These are phyloP conservation scores for Fragilaria crotonensis DNA, from an alignment of 108 stramenopile species.

Conservation along the genomic window DNA sequence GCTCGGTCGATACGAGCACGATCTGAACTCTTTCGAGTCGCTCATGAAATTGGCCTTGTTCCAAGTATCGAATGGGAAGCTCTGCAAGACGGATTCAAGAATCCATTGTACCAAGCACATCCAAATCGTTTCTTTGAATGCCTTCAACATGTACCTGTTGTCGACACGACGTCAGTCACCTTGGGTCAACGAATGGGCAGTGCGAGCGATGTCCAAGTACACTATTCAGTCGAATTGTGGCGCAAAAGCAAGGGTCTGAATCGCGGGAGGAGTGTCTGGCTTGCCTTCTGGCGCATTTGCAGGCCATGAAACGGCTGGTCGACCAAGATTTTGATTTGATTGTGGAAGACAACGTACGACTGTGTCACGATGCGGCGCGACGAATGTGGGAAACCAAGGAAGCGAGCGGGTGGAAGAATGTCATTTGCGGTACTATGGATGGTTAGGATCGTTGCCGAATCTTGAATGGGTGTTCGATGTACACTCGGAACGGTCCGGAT, in stretches of 20 bases:
- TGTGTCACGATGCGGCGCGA: slow-evolving; percentile 34
- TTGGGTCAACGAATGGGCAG: slow-evolving; percentile 53
- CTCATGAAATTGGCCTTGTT: slow-evolving; percentile 59
- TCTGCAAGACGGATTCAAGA: slow-evolving; percentile 15
- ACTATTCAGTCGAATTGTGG: slow-evolving; percentile 78
- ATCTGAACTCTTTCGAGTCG: slow-evolving; percentile 34
- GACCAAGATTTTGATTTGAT: slow-evolving; percentile 67
- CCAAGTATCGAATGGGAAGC: slow-evolving; percentile 59
- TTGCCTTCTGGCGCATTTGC: slow-evolving; percentile 77
- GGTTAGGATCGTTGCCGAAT: slow-evolving; percentile 71
- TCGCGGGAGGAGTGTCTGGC: slow-evolving; percentile 74
- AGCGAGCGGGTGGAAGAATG: slow-evolving; percentile 26
- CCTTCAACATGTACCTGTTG: slow-evolving; percentile 24
- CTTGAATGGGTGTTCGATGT: slow-evolving; percentile 55
- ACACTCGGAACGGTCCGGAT: slow-evolving; percentile 20
- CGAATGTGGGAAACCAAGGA: slow-evolving; percentile 54
- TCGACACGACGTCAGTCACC: no score
- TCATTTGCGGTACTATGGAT: slow-evolving; percentile 80
- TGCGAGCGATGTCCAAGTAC: slow-evolving; percentile 38
- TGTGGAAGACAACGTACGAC: slow-evolving; percentile 82
- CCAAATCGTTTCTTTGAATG: slow-evolving; percentile 23
- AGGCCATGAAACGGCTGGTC: slow-evolving; percentile 63
- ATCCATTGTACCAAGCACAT: slow-evolving; percentile 14
- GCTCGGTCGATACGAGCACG: slow-evolving; percentile 56
- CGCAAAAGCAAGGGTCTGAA: slow-evolving; percentile 69